Evolutionary conservation across 257 asterid species (phyloP), one percentile per base, ranked within the genome.

Genomic region (Linderniella brevidens): DNA sequence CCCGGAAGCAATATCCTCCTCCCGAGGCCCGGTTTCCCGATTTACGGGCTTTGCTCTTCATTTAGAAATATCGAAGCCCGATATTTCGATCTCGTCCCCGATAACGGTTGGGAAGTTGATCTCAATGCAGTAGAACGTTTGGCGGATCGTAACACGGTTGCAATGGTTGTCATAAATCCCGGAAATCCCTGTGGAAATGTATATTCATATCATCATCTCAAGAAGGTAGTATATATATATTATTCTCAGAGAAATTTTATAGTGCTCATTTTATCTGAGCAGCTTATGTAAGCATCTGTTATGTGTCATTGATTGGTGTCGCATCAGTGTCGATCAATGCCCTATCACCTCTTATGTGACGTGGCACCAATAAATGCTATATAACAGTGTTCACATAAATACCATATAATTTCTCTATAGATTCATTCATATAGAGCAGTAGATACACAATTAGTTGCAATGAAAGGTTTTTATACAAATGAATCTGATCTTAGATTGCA

Each of bases 171-270:
- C 57, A 86, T 86, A 49, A 86, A 86, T 64, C 96, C 94, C 0
- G 96, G 94, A 9, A 86, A 82, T 69, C 96, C 96, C 1, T 86
- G 96, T 65, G 96, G 96, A 45, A 86, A 69, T 50, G 96, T 86
- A 10, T 82, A 78, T 42, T 52, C 70, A 0, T 63, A 72, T 49
- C 69, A 64, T 19, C 94, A 86, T 65, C 65, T 86, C 8, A 57
- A 77, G 65, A 58, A 86, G 93, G 93, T 79, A n/a, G 48, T 12
- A 52, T 50, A 8, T 13, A 5, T 12, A 8, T 15, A n/a, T 41
- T 17, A 8, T 50, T n/a, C n/a, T n/a, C n/a, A n/a, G n/a, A n/a
- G n/a, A n/a, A n/a, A n/a, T n/a, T n/a, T n/a, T n/a, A n/a, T n/a
- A n/a, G 53, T 38, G 47, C n/a, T 42, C 16, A 17, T n/a, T n/a